Percentiles rank a stretch among this genome's conserved stretches.
Evolutionary conservation across 2,329 filamentous ascomycete species (phyloP).

Genomic region (Microdochium paspali): DNA sequence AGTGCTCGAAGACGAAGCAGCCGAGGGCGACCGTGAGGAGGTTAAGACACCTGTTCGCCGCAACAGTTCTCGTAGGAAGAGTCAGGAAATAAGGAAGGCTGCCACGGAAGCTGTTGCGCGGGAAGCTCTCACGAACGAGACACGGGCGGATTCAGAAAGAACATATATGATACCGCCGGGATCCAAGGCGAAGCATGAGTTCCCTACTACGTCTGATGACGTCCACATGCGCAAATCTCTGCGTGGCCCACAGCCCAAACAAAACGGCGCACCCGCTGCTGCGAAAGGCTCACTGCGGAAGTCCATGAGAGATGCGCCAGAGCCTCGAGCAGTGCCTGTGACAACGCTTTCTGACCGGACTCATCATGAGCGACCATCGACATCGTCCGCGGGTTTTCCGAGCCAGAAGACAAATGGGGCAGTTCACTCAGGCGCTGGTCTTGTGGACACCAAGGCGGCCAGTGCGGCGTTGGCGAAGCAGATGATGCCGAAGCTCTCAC

Average conservation of each 20-base stretch:
- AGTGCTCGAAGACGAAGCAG: slow-evolving; percentile 41
- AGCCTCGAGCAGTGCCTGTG: slow-evolving; percentile 3
- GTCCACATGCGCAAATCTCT: slow-evolving; percentile 16
- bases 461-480: slow-evolving; percentile 1
- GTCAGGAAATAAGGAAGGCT: slow-evolving; percentile 18
- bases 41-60: slow-evolving; percentile 13
- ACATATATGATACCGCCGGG: slow-evolving; percentile 14
- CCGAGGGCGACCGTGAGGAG: slow-evolving; percentile 34
- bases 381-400: slow-evolving; percentile 2
- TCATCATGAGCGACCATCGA: slow-evolving; percentile 4
- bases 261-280: background rate
- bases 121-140: slow-evolving; percentile 14
- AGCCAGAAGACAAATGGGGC: background rate
- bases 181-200: slow-evolving; percentile 15
- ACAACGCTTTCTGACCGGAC: slow-evolving; percentile 3
- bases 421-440: background rate
- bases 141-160: slow-evolving; percentile 5
- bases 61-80: slow-evolving; percentile 26
- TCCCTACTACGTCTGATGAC: slow-evolving; percentile 5
- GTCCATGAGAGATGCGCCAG: slow-evolving; percentile 11
- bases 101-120: slow-evolving; percentile 4
- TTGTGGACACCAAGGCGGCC: background rate
- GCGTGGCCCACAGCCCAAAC: background rate
- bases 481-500: slow-evolving; percentile 28
- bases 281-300: background rate